Conservation (phyloP, 768 basidiomycete species). For the Serpula lacrymans region DNA sequence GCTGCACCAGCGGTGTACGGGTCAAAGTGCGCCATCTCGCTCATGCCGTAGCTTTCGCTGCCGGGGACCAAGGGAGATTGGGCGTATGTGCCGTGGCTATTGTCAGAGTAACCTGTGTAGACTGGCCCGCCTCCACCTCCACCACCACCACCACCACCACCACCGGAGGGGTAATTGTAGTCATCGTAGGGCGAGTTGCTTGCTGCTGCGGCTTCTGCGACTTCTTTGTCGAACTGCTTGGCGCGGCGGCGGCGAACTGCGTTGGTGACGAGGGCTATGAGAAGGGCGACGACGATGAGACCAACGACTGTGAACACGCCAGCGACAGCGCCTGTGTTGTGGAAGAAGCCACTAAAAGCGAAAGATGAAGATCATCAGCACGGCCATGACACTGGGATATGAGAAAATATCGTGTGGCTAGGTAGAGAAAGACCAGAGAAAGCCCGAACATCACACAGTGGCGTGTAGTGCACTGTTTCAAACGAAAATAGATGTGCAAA, state of each 20-base stretch:
- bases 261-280: slow-evolving; percentile 48
- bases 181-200: slow-evolving; percentile 53
- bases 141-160: slow-evolving; percentile 14
- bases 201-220: slow-evolving; percentile 62
- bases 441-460: too few relatives aligned
- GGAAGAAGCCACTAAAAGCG: slow-evolving; percentile 54
- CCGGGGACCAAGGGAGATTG: slow-evolving; percentile 36
- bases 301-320: slow-evolving; percentile 72
- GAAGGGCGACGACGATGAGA: slow-evolving; percentile 48
- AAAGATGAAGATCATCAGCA: too few relatives aligned
- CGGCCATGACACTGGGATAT: too few relatives aligned
- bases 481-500: too few relatives aligned
- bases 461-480: too few relatives aligned
- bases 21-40: slow-evolving; percentile 41
- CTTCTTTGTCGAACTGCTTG: slow-evolving; percentile 65
- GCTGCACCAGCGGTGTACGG: slow-evolving; percentile 27
- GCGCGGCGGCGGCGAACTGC: slow-evolving; percentile 62
- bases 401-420: too few relatives aligned
- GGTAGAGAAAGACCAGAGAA: too few relatives aligned
- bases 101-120: slow-evolving; percentile 42
- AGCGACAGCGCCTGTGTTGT: slow-evolving; percentile 69
- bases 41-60: slow-evolving; percentile 49
- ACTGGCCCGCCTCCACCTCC: slow-evolving; percentile 11
- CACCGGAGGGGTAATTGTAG: slow-evolving; percentile 25
- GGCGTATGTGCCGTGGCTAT: slow-evolving; percentile 54